Evolutionary conservation across 148 eudicot species (phyloP).

Genomic region (Chenopodium quinoa): DNA sequence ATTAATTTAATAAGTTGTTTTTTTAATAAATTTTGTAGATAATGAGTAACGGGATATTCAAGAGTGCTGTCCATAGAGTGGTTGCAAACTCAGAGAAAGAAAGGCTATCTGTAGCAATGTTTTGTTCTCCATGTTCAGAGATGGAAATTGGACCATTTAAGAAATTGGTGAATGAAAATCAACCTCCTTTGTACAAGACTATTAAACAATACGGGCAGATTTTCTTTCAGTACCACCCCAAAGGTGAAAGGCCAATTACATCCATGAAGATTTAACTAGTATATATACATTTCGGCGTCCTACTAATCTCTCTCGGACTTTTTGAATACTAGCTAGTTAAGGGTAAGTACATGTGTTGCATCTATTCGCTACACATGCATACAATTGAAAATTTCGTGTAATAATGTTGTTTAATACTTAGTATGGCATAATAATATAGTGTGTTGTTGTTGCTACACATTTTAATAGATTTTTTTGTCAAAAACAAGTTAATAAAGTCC

Average conservation of each 20-base stretch:
- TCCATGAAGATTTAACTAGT: background rate
- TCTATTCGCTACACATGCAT: too few relatives aligned
- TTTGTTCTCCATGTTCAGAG: constrained; percentile 21
- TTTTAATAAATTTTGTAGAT: constrained; percentile 18
- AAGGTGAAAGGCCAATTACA: constrained; percentile 17
- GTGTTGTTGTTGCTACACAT: too few relatives aligned
- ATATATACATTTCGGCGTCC: background rate
- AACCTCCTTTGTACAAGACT: constrained; percentile 33
- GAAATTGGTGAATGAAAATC: constrained; percentile 25
- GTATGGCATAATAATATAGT: too few relatives aligned
- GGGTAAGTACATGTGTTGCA: too few relatives aligned
- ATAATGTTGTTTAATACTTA: too few relatives aligned
- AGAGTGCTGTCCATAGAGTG: constrained; percentile 37
- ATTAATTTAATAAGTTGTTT: too few relatives aligned
- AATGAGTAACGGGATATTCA: constrained; percentile 26
- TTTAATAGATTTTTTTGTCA: too few relatives aligned
- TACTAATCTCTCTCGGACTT: background rate
- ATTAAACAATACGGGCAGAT: constrained; percentile 16
- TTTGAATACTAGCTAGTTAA: too few relatives aligned
- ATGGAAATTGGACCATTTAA: constrained; percentile 31
- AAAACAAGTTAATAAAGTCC: too few relatives aligned
- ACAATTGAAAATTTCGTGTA: too few relatives aligned
- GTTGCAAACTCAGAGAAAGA: constrained; percentile 28
- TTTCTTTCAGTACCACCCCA: constrained; percentile 17
- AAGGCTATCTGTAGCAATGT: constrained; percentile 32